These are phyloP conservation scores for Volvox africanus DNA, from an alignment of 139 green algal species.

Conservation along the genomic window DNA sequence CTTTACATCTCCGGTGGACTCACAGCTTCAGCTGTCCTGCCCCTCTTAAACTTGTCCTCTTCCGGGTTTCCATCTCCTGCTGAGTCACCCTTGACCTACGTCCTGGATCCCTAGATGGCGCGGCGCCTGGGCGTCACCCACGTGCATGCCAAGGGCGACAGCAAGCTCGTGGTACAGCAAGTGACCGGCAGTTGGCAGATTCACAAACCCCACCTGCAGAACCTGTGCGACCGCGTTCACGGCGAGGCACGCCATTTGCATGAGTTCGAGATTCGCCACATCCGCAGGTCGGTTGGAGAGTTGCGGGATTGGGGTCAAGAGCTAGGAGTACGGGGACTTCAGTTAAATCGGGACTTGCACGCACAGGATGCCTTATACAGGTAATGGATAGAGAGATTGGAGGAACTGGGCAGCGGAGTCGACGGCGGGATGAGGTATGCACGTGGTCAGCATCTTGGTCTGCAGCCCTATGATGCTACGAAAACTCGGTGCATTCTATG, in stretches of 20 bases:
- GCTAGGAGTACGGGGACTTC: background rate
- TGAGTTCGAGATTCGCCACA: background rate
- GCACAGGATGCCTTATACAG: too few species aligned
- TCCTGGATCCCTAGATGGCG: background rate
- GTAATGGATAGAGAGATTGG: too few species aligned
- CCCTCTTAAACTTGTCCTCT: too few species aligned
- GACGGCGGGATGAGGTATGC: too few species aligned
- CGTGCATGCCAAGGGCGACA: conserved; percentile 17
- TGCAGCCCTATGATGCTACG: too few species aligned
- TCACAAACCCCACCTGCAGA: background rate
- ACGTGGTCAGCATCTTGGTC: too few species aligned
- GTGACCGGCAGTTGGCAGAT: background rate
- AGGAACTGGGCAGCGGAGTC: too few species aligned
- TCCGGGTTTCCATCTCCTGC: too few species aligned
- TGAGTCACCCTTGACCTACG: too few species aligned
- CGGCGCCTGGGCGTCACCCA: background rate
- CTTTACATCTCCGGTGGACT: too few species aligned
- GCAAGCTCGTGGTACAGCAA: conserved; percentile 41
- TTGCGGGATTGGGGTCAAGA: background rate
- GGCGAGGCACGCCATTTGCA: background rate
- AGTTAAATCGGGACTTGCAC: background rate
- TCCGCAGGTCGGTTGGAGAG: background rate
- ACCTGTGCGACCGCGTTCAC: background rate
- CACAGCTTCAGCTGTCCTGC: too few species aligned
- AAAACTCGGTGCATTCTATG: too few species aligned